These are phyloP conservation scores for Nemania diffusa DNA, from an alignment of 2,329 filamentous ascomycete species.

Conservation along the genomic window DNA sequence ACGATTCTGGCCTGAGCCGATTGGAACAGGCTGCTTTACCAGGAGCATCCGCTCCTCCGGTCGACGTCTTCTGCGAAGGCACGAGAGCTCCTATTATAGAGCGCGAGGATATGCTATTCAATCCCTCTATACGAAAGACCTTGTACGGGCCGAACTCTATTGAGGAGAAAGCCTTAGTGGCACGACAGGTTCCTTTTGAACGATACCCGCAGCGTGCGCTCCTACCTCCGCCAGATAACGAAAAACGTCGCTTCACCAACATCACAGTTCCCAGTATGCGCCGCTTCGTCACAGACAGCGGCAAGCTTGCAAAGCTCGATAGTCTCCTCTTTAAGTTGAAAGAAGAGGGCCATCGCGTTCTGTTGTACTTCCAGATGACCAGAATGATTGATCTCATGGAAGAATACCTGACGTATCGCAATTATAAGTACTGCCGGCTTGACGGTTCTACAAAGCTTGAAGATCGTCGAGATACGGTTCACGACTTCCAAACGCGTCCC, in stretches of 20 bases:
- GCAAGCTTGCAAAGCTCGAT: conserved; percentile 93
- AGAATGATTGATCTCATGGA: conserved; percentile 99
- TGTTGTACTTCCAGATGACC: conserved; percentile 99
- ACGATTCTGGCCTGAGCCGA: conserved; percentile 75
- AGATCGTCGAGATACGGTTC: conserved; percentile 93
- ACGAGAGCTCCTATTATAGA: conserved; percentile 70
- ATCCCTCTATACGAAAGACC: conserved; percentile 75
- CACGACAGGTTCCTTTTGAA: conserved; percentile 73
- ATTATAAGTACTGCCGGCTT: conserved; percentile 97
- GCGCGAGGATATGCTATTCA: conserved; percentile 81
- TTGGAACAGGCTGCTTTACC: conserved; percentile 85
- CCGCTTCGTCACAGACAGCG: conserved; percentile 96
- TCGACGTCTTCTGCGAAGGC: conserved; percentile 81
- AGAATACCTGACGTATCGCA: conserved; percentile 97
- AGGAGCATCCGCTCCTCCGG: conserved; percentile 84
- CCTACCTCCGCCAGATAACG: conserved; percentile 81
- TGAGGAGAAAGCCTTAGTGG: conserved; percentile 80
- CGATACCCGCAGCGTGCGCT: conserved; percentile 72
- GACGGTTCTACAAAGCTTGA: conserved; percentile 98
- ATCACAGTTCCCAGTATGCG: conserved; percentile 96
- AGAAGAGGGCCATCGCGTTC: conserved; percentile 88
- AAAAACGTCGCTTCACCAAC: conserved; percentile 86
- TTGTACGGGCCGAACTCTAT: conserved; percentile 73
- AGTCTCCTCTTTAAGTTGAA: conserved; percentile 89
- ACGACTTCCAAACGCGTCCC: conserved; percentile 92